These are phyloP conservation scores for Phytopythium vexans DNA, from an alignment of 352 stramenopile species.

Conservation along the genomic window DNA sequence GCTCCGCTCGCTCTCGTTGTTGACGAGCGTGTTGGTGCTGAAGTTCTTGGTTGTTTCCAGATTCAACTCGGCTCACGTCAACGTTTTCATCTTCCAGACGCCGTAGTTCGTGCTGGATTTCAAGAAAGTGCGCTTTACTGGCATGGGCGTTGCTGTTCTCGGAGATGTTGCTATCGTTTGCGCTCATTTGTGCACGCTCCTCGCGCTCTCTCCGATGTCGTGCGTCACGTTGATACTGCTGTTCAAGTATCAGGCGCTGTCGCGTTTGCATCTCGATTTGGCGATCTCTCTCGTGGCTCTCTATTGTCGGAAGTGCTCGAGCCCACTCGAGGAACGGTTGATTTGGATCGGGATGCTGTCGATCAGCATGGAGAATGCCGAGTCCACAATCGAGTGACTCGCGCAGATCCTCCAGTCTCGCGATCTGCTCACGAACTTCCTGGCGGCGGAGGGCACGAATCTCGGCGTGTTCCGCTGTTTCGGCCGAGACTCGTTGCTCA, in stretches of 20 bases:
- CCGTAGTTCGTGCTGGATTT: constrained; percentile 24
- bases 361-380: constrained; percentile 27
- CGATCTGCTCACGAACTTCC: constrained; percentile 14
- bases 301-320: constrained; percentile 47
- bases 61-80: too few species aligned
- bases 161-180: constrained; percentile 37
- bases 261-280: constrained; percentile 30
- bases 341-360: constrained; percentile 33
- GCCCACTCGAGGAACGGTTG: constrained; percentile 55
- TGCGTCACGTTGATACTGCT: constrained; percentile 41
- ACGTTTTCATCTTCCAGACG: constrained; percentile 9
- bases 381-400: constrained; percentile 30
- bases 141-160: constrained; percentile 21
- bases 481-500: too few species aligned
- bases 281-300: constrained; percentile 37
- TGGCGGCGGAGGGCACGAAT: neutral
- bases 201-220: constrained; percentile 31
- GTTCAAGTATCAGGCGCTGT: constrained; percentile 37
- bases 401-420: constrained; percentile 26
- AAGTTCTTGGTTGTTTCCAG: neutral
- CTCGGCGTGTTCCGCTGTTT: neutral
- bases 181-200: constrained; percentile 33
- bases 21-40: constrained; percentile 13
- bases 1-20: constrained; percentile 19
- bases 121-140: constrained; percentile 27